Conservation (phyloP, 1,139 yeast genomes). For the Lodderomyces pseudojiufengensis region DNA sequence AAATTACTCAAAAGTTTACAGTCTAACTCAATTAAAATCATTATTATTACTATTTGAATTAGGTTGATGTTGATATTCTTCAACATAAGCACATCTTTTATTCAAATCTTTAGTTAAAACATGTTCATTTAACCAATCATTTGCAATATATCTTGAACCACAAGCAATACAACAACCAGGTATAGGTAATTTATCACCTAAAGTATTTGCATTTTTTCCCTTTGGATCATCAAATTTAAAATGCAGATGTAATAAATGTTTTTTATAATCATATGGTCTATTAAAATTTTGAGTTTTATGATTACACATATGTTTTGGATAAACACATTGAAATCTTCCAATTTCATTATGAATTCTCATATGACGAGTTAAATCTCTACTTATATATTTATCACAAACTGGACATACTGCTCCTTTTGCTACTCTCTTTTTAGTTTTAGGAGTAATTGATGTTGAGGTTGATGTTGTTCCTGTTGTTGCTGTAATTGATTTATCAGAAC, state of each 20-base stretch:
- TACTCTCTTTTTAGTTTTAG: slow-evolving; percentile 19
- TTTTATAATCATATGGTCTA: slow-evolving; percentile 48
- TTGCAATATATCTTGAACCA: slow-evolving; percentile 30
- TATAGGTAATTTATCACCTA: slow-evolving; percentile 42
- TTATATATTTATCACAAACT: slow-evolving; percentile 41
- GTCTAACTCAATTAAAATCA: background rate
- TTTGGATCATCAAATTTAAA: slow-evolving; percentile 44
- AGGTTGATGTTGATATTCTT: slow-evolving; percentile 6
- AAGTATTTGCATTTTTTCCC: slow-evolving; percentile 40
- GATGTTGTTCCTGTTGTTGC: background rate
- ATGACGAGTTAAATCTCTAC: slow-evolving; percentile 44
- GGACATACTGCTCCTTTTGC: slow-evolving; percentile 41
- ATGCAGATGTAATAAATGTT: slow-evolving; percentile 44
- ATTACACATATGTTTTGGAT: slow-evolving; percentile 39
- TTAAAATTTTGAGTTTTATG: slow-evolving; percentile 46
- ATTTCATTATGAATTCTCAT: slow-evolving; percentile 45
- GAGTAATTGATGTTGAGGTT: slow-evolving; percentile 1
- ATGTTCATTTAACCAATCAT: slow-evolving; percentile 42
- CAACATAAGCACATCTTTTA: slow-evolving; percentile 23
- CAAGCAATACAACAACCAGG: slow-evolving; percentile 41
- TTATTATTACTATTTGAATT: background rate
- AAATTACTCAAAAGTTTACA: too few relatives aligned
- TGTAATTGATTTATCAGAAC: slow-evolving; percentile 10
- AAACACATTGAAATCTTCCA: slow-evolving; percentile 47
- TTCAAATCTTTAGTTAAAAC: slow-evolving; percentile 27